Base-by-base conservation (phyloP, 768 basidiomycete genomes). In the Pisolithus microcarpus region DNA sequence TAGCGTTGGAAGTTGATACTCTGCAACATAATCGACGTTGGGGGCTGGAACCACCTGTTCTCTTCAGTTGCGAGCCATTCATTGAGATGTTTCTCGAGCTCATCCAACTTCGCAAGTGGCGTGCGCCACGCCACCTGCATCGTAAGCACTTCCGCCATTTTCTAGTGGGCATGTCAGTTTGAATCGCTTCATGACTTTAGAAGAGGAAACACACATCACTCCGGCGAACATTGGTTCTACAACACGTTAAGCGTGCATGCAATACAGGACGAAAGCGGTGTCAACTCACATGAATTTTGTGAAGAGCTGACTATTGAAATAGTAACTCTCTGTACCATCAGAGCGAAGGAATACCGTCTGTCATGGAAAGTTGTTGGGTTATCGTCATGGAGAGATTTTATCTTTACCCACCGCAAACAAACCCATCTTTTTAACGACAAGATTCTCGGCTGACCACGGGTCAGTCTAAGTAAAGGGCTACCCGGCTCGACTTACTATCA, bases 291-390 rank as follows among this genome's bases (percentile, higher is more conserved):
- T 85, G 67, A 89, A 87, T 59, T 84, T 85, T 43, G 64, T 75
- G 64, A 85, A 85, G 11, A 89, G 73, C 55, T 82, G 83, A 56
- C 84, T 85, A 69, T 88, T 88, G 69, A 82, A 88, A 61, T 87
- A 89, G 59, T 88, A 89, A 3, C 84, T 82, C 61, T 88, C 82
- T 2, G 85, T 85, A 18, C 87, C 87, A 59, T 90, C 87, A 15
- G 74, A 61, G 30, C 87, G 82, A 31, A 77, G 65, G 58, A 91
- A 91, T 16, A 83, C 75, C 4, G 88, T 90, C 73, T 82, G 48
- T 19, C 34, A 13, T 23, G 36, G 28, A 13, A 10, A 5, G 21
- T 53, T 40, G 56, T 50, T 21, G 43, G 11, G 46, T 43, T 38
- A 15, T 21, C 18, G 37, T 23, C 13, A 10, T 45, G 31, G 9